phyloP scores from a whole-genome alignment of 768 basidiomycete genomes.

The Mycena epipterygia region DNA sequence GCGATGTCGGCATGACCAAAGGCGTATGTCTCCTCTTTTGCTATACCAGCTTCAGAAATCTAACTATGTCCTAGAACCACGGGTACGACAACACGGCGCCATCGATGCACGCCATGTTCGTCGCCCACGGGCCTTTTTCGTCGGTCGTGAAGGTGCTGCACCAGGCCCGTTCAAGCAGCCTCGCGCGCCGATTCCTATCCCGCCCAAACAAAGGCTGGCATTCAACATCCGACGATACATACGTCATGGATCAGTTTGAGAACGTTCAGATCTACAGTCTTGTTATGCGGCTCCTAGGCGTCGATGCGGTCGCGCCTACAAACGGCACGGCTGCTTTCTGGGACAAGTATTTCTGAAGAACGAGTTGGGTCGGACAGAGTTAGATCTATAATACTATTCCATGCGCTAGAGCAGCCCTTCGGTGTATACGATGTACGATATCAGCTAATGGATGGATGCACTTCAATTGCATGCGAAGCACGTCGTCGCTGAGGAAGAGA shows the following conservation, averaged over 20 bases:
- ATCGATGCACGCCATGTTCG: slow-evolving; percentile 91
- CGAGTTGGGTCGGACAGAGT: neutral
- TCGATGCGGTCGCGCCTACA: slow-evolving; percentile 67
- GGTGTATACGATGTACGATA: slow-evolving; percentile 22
- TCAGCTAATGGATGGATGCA: slow-evolving; percentile 18
- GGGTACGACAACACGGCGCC: slow-evolving; percentile 88
- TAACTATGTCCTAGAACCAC: slow-evolving; percentile 71
- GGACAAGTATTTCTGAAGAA: slow-evolving; percentile 75
- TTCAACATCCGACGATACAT: slow-evolving; percentile 72
- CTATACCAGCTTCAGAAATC: neutral
- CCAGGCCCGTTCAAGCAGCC: slow-evolving; percentile 43
- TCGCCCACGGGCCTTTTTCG: slow-evolving; percentile 93
- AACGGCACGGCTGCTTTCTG: slow-evolving; percentile 90
- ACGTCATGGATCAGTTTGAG: slow-evolving; percentile 85
- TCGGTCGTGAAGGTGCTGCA: slow-evolving; percentile 72
- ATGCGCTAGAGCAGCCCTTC: slow-evolving; percentile 23
- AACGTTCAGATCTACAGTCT: slow-evolving; percentile 92
- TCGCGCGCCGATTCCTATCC: slow-evolving; percentile 36
- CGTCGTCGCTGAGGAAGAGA: slow-evolving; percentile 12
- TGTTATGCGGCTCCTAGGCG: slow-evolving; percentile 79
- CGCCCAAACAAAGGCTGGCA: slow-evolving; percentile 71
- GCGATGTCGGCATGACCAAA: slow-evolving; percentile 74
- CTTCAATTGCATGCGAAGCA: neutral
- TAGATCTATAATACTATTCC: slow-evolving; percentile 7
- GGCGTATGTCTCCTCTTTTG: slow-evolving; percentile 62